These are phyloP conservation scores for Pisolithus tinctorius DNA, from an alignment of 768 basidiomycete genomes.

Conservation along the genomic window DNA sequence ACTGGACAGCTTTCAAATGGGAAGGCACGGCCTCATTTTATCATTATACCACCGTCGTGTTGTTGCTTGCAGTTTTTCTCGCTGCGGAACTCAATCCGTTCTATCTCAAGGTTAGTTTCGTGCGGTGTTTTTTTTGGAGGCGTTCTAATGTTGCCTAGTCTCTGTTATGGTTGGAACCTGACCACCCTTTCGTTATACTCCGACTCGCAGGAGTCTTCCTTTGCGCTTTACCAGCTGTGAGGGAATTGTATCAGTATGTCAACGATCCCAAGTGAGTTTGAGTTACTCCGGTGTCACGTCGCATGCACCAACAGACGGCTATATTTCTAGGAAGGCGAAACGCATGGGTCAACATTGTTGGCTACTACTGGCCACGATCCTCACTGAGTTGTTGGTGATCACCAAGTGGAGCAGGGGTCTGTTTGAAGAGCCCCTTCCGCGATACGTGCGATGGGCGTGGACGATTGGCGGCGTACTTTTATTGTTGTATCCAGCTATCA, in stretches of 20 bases:
- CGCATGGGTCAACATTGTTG: slow-evolving; percentile 89
- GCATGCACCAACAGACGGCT: background rate
- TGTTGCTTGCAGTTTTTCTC: slow-evolving; percentile 71
- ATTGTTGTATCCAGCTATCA: slow-evolving; percentile 59
- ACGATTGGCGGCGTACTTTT: slow-evolving; percentile 49
- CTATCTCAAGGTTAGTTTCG: slow-evolving; percentile 64
- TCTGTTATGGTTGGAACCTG: slow-evolving; percentile 83
- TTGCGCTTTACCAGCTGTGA: slow-evolving; percentile 79
- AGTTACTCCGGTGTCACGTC: background rate
- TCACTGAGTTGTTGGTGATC: slow-evolving; percentile 76
- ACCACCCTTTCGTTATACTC: slow-evolving; percentile 77
- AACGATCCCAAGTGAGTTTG: slow-evolving; percentile 66
- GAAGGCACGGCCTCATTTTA: slow-evolving; percentile 69
- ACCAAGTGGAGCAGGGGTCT: slow-evolving; percentile 76
- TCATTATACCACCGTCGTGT: slow-evolving; percentile 69
- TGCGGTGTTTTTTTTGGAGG: background rate
- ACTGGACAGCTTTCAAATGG: slow-evolving; percentile 87
- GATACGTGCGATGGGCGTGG: slow-evolving; percentile 61
- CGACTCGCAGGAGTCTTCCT: slow-evolving; percentile 71
- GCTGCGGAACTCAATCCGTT: slow-evolving; percentile 85
- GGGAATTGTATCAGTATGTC: slow-evolving; percentile 80
- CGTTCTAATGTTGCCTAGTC: slow-evolving; percentile 32
- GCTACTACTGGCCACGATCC: slow-evolving; percentile 79
- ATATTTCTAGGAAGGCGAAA: slow-evolving; percentile 55
- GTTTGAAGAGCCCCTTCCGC: slow-evolving; percentile 59